Base-by-base conservation (phyloP, 2,329 filamentous ascomycete species). In the Aspergillus persii region DNA sequence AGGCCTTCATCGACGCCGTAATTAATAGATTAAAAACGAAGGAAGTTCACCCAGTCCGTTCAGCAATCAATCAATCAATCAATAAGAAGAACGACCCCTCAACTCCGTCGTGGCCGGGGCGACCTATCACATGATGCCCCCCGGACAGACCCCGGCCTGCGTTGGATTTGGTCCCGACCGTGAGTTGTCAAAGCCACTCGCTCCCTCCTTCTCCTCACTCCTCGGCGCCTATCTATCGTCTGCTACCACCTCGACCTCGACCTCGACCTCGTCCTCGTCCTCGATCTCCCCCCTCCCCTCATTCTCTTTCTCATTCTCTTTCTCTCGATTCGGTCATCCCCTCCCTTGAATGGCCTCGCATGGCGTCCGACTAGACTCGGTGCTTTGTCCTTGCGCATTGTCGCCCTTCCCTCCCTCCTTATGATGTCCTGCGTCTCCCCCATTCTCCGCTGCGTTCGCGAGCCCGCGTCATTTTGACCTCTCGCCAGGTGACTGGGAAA, bases 361-460 rank as follows among this genome's bases (percentile, higher is more conserved):
- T 69, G 62, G 64, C 67, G 61, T 66, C 61, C 67, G 63, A 52
- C 61, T 63, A 61, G 63, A 64, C 66, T 67, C 61, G 64, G 63
- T 70, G 59, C 57, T 52, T 54, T 59, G 60, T 62, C 59, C 61
- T 65, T 67, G 61, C 59, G 57, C 61, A 54, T 61, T 56, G 58
- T 57, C 62, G 52, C 56, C 60, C 55, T 62, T 58, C 61, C 18
- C 50, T 63, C 50, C 58, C 54, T 56, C 62, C 66, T 68, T 73
- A 74, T 72, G 66, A 75, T 75, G 71, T 63, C 63, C 66, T 65
- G 64, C 64, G 64, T 64, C 63, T 64, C 64, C 65, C 57, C 62
- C 64, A 63, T 61, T 65, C 63, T 66, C 61, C 63, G 57, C 64
- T 62, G 60, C 62, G 62, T 59, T 66, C 66, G 68, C 68, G 71